Evolutionary conservation across 371 early-diverging fungal species (phyloP).

Genomic region (Apophysomyces sp.): DNA sequence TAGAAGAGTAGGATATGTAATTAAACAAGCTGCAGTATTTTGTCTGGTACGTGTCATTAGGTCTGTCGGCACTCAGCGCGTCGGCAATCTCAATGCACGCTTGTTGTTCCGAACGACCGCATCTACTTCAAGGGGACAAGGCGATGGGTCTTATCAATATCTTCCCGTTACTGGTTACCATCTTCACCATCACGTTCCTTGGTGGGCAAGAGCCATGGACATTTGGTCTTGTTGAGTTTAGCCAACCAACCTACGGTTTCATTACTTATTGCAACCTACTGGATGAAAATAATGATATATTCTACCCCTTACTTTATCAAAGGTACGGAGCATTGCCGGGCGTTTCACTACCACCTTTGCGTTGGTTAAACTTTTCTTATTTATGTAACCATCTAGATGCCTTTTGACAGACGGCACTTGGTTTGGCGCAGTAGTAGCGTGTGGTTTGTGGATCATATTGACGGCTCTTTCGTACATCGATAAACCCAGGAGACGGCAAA

Average conservation of each 20-base stretch:
- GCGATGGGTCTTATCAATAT: conserved; percentile 24
- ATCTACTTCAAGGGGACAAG: conserved; percentile 31
- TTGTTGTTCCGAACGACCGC: conserved; percentile 26
- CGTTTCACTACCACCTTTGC: background rate
- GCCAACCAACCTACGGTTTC: conserved; percentile 33
- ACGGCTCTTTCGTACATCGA: background rate
- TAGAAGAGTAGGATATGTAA: too few species aligned
- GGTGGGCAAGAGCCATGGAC: conserved; percentile 41
- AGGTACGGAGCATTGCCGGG: conserved; percentile 17
- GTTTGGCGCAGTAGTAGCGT: background rate
- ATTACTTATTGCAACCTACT: conserved; percentile 24
- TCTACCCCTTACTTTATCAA: conserved; percentile 35
- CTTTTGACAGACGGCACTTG: conserved; percentile 6
- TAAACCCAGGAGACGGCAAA: background rate
- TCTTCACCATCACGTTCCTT: conserved; percentile 22
- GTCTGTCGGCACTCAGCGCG: conserved; percentile 20
- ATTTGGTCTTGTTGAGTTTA: conserved; percentile 29
- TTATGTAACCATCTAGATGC: conserved; percentile 2
- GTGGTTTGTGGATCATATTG: conserved; percentile 4
- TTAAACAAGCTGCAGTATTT: conserved; percentile 36
- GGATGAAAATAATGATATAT: conserved; percentile 22
- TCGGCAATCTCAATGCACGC: conserved; percentile 29
- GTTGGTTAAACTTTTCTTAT: background rate
- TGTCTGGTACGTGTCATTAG: conserved; percentile 24
- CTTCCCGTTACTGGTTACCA: conserved; percentile 1